Base-by-base conservation (phyloP, 805 yeast species). In the Isabelozyma heimii region DNA sequence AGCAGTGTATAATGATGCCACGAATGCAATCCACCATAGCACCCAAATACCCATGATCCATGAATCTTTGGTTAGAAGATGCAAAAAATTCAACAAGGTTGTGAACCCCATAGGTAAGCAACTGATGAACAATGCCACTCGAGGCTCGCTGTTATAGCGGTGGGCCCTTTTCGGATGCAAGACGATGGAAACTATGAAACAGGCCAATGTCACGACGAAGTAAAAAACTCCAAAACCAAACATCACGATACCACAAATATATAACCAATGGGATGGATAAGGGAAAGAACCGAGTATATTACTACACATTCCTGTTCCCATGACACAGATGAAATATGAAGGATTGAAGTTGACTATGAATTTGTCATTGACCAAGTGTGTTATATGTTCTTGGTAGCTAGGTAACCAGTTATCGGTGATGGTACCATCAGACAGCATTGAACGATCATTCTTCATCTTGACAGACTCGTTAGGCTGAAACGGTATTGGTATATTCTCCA, bases 251-350 rank as follows among this genome's bases (percentile, higher is more conserved):
- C 90, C 85, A 47, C 84, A 70, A 2, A 76, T 61, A 41, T 68
- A 57, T 35, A 86, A 68, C 90, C 91, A 85, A 9, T 68, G 62
- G 0, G 83, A 77, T 2, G 74, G 76, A 58, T 81, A 87, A 0
- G 96, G 90, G 62, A 85, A 90, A 33, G 72, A 63, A 62, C 81
- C 78, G 37, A 91, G 70, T 4, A 89, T 69, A 37, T 79, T 62
- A 4, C 88, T 71, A 1, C 89, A 70, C 38, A 90, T 87, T 1
- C 97, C 96, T 3, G 85, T 79, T 1, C 96, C 97, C 97, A 91
- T 91, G n/a, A 84, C 79, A 44, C 82, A 73, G 24, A 87, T 85
- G 66, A 84, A 89, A 76, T 84, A 84, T 7, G 74, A 73, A 1
- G 89, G 87, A 9, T 61, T 42, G 49, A 69, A 71, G 16, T 60